Evolutionary conservation across 129 eudicot genomes (phyloP).

Genomic region (Calendula officinalis): DNA sequence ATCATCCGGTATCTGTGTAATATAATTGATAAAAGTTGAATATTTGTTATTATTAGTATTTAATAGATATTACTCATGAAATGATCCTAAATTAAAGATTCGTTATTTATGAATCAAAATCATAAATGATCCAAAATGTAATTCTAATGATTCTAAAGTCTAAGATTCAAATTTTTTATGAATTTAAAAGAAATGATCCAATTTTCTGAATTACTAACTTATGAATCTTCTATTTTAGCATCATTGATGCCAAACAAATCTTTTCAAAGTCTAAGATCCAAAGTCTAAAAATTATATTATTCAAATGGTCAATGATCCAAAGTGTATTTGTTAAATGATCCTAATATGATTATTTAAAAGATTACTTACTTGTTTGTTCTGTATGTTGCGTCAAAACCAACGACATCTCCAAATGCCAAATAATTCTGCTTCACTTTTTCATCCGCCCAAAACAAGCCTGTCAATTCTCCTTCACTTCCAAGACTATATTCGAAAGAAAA

Average conservation of each 20-base stretch:
- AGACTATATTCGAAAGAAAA: not conserved
- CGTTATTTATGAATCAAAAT: no score
- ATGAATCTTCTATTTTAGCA: no score
- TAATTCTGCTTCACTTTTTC: not conserved
- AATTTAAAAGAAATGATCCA: no score
- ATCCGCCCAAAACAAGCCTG: not conserved
- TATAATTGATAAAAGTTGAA: no score
- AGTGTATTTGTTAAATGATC: not conserved
- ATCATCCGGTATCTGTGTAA: not conserved
- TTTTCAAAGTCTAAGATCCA: no score
- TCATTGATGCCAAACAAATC: no score
- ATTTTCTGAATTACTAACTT: no score
- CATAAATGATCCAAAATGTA: no score
- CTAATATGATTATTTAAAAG: not conserved
- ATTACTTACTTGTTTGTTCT: not conserved
- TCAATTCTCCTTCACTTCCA: not conserved
- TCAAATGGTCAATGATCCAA: not conserved
- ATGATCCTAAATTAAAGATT: not conserved
- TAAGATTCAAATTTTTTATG: no score
- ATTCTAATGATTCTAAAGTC: no score
- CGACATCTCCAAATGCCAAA: not conserved
- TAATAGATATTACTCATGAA: not conserved
- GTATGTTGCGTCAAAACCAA: not conserved
- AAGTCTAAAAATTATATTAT: no score
- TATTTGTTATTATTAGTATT: no score